Base-by-base conservation (phyloP, 306 rosid species). In the Dalbergia oliveri region DNA sequence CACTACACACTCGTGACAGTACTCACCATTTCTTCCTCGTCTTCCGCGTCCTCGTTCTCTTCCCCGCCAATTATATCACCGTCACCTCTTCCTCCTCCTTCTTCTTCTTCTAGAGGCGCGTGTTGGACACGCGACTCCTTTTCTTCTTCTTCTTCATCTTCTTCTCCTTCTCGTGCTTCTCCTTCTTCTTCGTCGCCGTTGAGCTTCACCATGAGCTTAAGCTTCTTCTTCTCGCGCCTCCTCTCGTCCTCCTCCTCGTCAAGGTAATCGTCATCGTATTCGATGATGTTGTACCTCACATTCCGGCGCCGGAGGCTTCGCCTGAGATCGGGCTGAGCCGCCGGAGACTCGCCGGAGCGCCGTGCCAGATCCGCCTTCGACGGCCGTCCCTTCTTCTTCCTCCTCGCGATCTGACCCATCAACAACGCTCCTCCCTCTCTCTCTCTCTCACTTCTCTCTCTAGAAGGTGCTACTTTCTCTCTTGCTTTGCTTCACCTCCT, bases 351-450 rank as follows among this genome's bases (percentile, higher is more conserved):
- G 31, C 31, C 31, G 31, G 31, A 26, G 58, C 78, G 88, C 69
- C 86, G 56, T 8, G 97, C 99, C 64, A 96, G 99, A 93, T 89
- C 98, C 73, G 97, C 92, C 90, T 96, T 96, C 7, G 99, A 96
- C 5, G 99, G 98, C 11, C 99, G 86, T 0, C 99, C 99, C 33
- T 90, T 96, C 98, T 96, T 96, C 98, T 87, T 96, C 97, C 96
- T 87, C 89, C 88, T 85, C 89, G 88, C 99, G 98, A 96, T 96
- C 98, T 96, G 98, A 86, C 93, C 97, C 99, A 96, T 96, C 88
- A 44, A 5, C 34, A 54, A 54, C 81, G 15, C 37, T 15, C 54
- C 54, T 73, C 63, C 66, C 76, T 73, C 81, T 80, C 79, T 26
- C 78, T 81, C 72, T 81, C 41, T 37, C 41, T 37, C 7, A 0